A percentile compares a stretch with the other conserved stretches of the same genome.
phyloP scores from a whole-genome alignment of 2,329 filamentous ascomycete genomes.

The Plectosphaerella sp. region DNA sequence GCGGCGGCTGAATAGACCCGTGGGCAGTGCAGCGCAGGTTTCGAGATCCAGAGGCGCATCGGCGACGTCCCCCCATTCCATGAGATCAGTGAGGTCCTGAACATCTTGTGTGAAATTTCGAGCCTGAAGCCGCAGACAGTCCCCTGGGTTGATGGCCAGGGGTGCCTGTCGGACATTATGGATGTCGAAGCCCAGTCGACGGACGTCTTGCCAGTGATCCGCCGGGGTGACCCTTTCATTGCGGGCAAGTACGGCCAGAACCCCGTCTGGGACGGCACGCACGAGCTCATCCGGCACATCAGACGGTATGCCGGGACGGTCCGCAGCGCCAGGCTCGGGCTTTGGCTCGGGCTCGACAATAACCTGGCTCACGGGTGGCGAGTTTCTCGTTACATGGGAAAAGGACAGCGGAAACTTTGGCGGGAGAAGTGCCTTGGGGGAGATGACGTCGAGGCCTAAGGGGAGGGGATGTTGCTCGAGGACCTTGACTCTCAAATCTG shows the following conservation, averaged over 20 bases:
- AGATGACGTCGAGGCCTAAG: constrained; percentile 62
- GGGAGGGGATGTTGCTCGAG: constrained; percentile 66
- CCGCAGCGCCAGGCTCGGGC: constrained; percentile 9
- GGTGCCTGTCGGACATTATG: constrained; percentile 9
- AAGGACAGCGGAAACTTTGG: constrained; percentile 61
- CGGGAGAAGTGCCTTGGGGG: constrained; percentile 68
- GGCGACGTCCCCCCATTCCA: constrained; percentile 72
- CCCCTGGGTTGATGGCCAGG: constrained; percentile 56
- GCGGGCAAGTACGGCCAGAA: constrained; percentile 52
- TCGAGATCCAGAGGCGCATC: constrained; percentile 38
- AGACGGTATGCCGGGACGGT: not conserved
- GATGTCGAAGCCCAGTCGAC: constrained; percentile 63
- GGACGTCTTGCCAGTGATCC: constrained; percentile 91
- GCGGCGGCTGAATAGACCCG: constrained; percentile 30
- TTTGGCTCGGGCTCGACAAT: not conserved
- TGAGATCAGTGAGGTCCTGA: constrained; percentile 69
- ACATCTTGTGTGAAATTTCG: constrained; percentile 84
- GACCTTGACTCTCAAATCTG: constrained; percentile 62
- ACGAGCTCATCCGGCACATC: not conserved
- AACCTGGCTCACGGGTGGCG: too few species aligned
- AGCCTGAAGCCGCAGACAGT: constrained; percentile 76
- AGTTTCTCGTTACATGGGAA: too few species aligned
- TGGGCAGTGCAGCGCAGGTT: constrained; percentile 7
- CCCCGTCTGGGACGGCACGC: constrained; percentile 35
- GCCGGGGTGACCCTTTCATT: constrained; percentile 72